Conservation (phyloP, 1,284 basidiomycete species). For the Tilletiopsis washingtonensis region DNA sequence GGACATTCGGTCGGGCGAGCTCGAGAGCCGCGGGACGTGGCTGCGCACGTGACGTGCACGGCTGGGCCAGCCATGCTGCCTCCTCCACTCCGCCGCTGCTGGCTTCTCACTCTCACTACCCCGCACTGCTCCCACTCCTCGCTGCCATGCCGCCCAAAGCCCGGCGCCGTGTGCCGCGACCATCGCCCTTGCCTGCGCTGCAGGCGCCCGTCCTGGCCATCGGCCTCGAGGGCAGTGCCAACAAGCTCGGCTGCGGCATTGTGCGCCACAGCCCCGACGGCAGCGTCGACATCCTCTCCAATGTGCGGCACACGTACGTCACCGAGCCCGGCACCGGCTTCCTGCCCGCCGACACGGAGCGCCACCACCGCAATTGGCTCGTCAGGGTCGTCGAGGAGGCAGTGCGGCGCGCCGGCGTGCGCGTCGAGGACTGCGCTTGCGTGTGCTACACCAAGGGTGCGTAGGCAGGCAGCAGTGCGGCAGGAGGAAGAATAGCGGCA, state of each 20-base stretch:
- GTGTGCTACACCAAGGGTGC: conserved; percentile 94
- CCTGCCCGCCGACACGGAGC: conserved; percentile 85
- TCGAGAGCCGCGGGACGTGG: too few species aligned
- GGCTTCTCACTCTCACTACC: too few species aligned
- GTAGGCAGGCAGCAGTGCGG: conserved; percentile 10
- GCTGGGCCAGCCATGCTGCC: too few species aligned
- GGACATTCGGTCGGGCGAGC: too few species aligned
- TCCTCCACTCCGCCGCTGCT: too few species aligned
- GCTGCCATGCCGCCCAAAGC: too few species aligned
- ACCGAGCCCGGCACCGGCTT: conserved; percentile 98
- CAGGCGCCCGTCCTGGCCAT: conserved; percentile 29
- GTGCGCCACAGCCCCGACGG: conserved; percentile 64
- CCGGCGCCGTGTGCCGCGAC: background rate
- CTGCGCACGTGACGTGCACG: too few species aligned
- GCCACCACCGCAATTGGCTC: conserved; percentile 91
- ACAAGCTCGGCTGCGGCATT: conserved; percentile 94
- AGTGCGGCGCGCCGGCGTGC: conserved; percentile 60
- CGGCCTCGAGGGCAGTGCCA: conserved; percentile 56
- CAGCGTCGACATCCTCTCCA: conserved; percentile 51
- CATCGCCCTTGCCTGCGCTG: background rate
- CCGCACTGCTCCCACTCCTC: too few species aligned
- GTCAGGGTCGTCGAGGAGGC: conserved; percentile 74
- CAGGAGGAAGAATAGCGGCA: too few species aligned
- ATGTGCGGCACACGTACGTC: conserved; percentile 88
- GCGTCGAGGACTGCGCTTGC: conserved; percentile 74